Conservation (phyloP, 106 monocot genomes). For the Chionographis japonica region DNA sequence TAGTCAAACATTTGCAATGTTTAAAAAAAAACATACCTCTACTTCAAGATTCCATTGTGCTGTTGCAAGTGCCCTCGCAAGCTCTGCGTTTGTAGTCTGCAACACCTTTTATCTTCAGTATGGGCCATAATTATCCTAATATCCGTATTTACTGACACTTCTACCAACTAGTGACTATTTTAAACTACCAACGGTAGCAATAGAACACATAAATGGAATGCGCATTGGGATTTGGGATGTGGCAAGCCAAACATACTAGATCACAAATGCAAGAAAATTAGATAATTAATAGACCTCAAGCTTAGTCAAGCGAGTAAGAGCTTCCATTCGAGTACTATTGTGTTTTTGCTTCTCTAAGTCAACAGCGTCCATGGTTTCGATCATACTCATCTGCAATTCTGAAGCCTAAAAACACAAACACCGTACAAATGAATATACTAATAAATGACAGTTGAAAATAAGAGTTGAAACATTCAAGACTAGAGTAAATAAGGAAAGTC, state of each 20-base stretch:
- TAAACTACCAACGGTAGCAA: not conserved
- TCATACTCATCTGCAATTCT: slow-evolving; percentile 74
- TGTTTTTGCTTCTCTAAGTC: slow-evolving; percentile 86
- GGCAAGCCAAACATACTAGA: not conserved
- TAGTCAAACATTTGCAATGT: not conserved
- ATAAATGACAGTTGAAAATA: not conserved
- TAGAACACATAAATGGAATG: not conserved
- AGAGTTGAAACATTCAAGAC: not conserved
- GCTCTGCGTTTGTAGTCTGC: slow-evolving; percentile 76
- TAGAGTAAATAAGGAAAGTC: not conserved
- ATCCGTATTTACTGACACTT: slow-evolving; percentile 1
- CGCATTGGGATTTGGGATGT: not conserved
- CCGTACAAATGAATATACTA: not conserved
- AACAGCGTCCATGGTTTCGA: slow-evolving; percentile 84
- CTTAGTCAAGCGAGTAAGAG: slow-evolving; percentile 63
- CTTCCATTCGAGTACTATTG: slow-evolving; percentile 94
- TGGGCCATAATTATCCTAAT: slow-evolving; percentile 7
- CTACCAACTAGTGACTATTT: slow-evolving; percentile 11
- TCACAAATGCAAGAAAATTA: not conserved
- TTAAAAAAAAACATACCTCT: slow-evolving; percentile 31
- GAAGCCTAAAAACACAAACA: slow-evolving; percentile 51
- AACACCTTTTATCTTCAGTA: slow-evolving; percentile 16
- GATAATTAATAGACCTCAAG: slow-evolving; percentile 50
- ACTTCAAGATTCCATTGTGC: slow-evolving; percentile 79
- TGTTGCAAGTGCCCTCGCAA: slow-evolving; percentile 66